Evolutionary conservation across 2,329 filamentous ascomycete species (phyloP).

Genomic region (Fusarium vanettenii): DNA sequence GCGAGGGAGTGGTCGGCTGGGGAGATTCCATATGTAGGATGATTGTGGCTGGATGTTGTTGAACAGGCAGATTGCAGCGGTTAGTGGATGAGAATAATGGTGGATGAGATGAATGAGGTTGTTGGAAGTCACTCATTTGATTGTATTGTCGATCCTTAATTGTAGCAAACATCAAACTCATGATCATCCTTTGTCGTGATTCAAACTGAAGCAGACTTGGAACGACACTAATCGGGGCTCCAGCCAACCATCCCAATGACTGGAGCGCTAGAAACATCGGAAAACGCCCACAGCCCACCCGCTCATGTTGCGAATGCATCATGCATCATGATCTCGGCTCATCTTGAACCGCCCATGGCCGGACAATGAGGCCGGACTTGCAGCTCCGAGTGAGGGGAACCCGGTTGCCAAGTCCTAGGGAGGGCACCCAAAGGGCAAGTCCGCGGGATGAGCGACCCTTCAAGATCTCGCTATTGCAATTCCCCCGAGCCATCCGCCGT

Average conservation of each 20-base stretch:
- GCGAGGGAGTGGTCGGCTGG: slow-evolving; percentile 7
- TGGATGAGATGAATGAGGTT: not conserved
- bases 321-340: slow-evolving; percentile 28
- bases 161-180: not conserved
- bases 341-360: slow-evolving; percentile 16
- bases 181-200: not conserved
- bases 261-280: not conserved
- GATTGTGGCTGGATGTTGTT: not conserved
- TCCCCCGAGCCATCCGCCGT: slow-evolving; percentile 30
- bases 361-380: slow-evolving; percentile 20
- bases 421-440: slow-evolving; percentile 21
- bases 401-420: slow-evolving; percentile 25
- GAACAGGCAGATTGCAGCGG: not conserved
- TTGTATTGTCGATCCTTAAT: not conserved
- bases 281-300: not conserved
- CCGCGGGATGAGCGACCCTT: not conserved
- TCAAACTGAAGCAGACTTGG: not conserved
- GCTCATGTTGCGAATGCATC: slow-evolving; percentile 7
- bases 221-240: not conserved
- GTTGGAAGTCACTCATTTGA: not conserved
- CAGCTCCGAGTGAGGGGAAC: slow-evolving; percentile 29
- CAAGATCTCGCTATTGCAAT: slow-evolving; percentile 5
- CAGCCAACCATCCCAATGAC: not conserved
- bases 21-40: slow-evolving; percentile 26
- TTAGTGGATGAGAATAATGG: not conserved